These are phyloP conservation scores for Fusarium compactum DNA, from an alignment of 2,329 filamentous ascomycete genomes.

Conservation along the genomic window DNA sequence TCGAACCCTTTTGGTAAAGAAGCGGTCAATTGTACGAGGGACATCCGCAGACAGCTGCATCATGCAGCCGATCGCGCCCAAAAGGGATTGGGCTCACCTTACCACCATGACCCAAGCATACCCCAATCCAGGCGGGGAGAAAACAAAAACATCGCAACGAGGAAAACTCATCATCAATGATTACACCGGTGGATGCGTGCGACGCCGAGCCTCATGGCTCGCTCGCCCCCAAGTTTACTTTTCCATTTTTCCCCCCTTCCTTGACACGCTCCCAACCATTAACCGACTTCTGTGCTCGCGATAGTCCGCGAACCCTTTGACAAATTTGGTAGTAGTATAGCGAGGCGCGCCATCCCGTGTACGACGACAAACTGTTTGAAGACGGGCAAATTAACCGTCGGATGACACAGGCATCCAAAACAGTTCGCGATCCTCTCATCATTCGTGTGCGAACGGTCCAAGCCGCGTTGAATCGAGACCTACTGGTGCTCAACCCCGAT, in stretches of 20 bases:
- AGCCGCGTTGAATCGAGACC: background rate
- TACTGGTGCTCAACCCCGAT: background rate
- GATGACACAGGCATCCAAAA: background rate
- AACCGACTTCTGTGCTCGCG: background rate
- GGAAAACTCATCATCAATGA: background rate
- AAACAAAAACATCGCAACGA: constrained; percentile 7
- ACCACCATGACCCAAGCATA: no score
- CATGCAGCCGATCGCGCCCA: constrained; percentile 5
- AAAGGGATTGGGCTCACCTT: constrained; percentile 10
- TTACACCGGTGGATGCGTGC: background rate
- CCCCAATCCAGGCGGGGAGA: no score
- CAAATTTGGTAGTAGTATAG: background rate
- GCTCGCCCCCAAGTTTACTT: background rate
- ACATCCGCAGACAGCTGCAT: no score
- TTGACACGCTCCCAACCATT: background rate
- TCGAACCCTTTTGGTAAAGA: background rate
- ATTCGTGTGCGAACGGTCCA: background rate
- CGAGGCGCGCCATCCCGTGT: background rate
- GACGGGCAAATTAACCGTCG: background rate
- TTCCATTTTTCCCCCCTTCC: background rate
- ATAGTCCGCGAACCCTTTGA: background rate
- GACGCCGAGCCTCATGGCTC: background rate
- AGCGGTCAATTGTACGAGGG: constrained; percentile 26
- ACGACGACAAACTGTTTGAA: background rate
- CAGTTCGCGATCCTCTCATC: background rate